Percentiles rank a stretch among this genome's conserved stretches.
Conservation (phyloP, 441 rosid species). For the Populus hybrid region DNA sequence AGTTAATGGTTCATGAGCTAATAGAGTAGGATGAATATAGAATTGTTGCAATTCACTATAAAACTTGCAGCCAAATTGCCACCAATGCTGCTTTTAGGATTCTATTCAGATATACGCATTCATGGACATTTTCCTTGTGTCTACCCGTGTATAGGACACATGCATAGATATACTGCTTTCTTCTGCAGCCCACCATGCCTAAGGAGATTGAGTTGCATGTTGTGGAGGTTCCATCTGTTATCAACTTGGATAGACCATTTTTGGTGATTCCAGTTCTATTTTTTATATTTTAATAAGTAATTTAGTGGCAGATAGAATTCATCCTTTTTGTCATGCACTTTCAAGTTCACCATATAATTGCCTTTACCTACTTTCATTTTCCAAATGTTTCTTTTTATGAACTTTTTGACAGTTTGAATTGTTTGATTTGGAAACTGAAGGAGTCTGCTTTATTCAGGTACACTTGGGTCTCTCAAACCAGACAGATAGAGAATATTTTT, state of each 20-base stretch:
- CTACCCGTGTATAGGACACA: background rate
- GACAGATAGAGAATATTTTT: slow-evolving; percentile 63
- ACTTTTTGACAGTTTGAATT: background rate
- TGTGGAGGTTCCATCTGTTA: slow-evolving; percentile 57
- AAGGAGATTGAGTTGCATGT: slow-evolving; percentile 77
- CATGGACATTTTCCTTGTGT: background rate
- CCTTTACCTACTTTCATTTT: slow-evolving; percentile 4
- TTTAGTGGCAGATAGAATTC: background rate
- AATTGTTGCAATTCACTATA: too few relatives aligned
- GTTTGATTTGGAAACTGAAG: slow-evolving; percentile 24
- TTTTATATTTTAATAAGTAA: background rate
- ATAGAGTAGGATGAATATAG: too few relatives aligned
- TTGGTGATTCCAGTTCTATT: slow-evolving; percentile 41
- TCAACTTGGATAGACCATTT: slow-evolving; percentile 68
- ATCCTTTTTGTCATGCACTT: background rate
- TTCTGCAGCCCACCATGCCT: slow-evolving; percentile 55
- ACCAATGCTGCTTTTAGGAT: background rate
- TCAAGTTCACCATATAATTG: background rate
- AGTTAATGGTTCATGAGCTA: too few relatives aligned
- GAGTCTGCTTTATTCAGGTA: slow-evolving; percentile 42
- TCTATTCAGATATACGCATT: background rate
- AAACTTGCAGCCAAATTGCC: too few relatives aligned
- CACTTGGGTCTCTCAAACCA: slow-evolving; percentile 67
- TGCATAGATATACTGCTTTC: slow-evolving; percentile 3
- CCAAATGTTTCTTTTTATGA: slow-evolving; percentile 1